These are phyloP conservation scores for Neobulgaria alba DNA, from an alignment of 2,329 filamentous ascomycete genomes.

Conservation along the genomic window DNA sequence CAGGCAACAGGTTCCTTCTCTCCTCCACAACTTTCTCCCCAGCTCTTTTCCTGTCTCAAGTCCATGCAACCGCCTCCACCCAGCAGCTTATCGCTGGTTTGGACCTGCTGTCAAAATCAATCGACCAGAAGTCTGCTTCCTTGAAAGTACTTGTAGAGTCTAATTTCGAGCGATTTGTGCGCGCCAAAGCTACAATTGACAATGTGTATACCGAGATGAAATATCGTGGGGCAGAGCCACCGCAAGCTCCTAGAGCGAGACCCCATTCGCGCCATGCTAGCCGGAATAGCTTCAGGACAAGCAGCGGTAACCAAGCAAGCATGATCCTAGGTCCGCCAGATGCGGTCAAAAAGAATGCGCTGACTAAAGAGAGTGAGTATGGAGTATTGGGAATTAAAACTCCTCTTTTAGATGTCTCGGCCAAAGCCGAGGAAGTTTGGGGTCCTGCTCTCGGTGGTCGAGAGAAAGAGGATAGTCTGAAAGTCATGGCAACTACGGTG, in stretches of 20 bases:
- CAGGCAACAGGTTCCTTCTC: constrained; percentile 85
- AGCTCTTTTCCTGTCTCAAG: constrained; percentile 81
- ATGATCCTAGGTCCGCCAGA: constrained; percentile 35
- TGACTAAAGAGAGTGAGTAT: constrained; percentile 88
- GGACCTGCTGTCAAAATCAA: constrained; percentile 79
- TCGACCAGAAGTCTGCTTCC: constrained; percentile 95
- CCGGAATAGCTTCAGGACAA: constrained; percentile 32
- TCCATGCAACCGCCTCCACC: constrained; percentile 80
- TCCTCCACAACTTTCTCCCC: constrained; percentile 96
- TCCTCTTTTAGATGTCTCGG: constrained; percentile 79
- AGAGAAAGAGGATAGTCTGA: constrained; percentile 83
- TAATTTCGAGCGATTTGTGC: constrained; percentile 97
- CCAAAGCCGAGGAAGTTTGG: constrained; percentile 96
- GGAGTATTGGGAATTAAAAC: constrained; percentile 81
- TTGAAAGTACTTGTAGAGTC: constrained; percentile 94
- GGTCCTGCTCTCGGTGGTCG: constrained; percentile 85
- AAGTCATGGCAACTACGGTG: constrained; percentile 65
- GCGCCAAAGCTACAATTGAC: constrained; percentile 95
- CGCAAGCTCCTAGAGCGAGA: constrained; percentile 19
- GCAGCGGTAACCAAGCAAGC: constrained; percentile 28
- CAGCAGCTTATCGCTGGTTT: constrained; percentile 72
- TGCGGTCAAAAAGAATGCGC: constrained; percentile 73
- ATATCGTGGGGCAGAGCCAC: constrained; percentile 52
- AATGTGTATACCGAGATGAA: constrained; percentile 99
- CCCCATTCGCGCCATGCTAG: constrained; percentile 30